These are phyloP conservation scores for Stylonectria norvegica DNA, from an alignment of 2,329 filamentous ascomycete genomes.

Conservation along the genomic window DNA sequence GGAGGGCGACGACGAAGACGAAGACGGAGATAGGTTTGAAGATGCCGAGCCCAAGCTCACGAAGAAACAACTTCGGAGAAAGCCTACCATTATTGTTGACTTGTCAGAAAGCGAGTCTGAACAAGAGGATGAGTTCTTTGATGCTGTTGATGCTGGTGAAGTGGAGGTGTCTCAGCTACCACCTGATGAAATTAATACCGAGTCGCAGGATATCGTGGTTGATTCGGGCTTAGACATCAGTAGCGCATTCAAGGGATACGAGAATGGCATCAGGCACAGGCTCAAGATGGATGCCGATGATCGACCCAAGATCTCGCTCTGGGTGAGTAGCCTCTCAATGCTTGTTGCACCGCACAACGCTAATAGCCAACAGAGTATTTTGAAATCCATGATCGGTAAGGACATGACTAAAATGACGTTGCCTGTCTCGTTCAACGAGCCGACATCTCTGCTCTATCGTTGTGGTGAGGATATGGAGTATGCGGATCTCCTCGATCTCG, in stretches of 20 bases:
- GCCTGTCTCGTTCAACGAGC: constrained; percentile 97
- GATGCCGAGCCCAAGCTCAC: constrained; percentile 37
- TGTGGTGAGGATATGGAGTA: constrained; percentile 99
- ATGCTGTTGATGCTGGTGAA: constrained; percentile 90
- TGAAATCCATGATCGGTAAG: constrained; percentile 99
- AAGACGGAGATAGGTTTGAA: constrained; percentile 12
- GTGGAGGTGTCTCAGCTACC: constrained; percentile 75
- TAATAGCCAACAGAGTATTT: constrained; percentile 64
- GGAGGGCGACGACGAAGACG: constrained; percentile 25
- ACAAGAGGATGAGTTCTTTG: constrained; percentile 91
- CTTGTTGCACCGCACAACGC: constrained; percentile 1
- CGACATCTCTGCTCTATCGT: constrained; percentile 89
- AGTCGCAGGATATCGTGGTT: constrained; percentile 41
- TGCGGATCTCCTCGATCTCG: constrained; percentile 83
- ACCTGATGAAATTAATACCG: constrained; percentile 40
- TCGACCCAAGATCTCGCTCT: constrained; percentile 88
- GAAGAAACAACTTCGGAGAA: constrained; percentile 44
- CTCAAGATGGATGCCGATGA: constrained; percentile 91
- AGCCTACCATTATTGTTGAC: constrained; percentile 66
- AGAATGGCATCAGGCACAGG: constrained; percentile 75
- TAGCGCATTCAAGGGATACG: constrained; percentile 82
- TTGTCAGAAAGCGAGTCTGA: constrained; percentile 79
- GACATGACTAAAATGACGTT: constrained; percentile 99
- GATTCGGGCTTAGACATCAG: constrained; percentile 61
- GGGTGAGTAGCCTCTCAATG: constrained; percentile 59